Base-by-base conservation (phyloP, 495 filamentous ascomycete species). In the Penicillium dipodomyicola region DNA sequence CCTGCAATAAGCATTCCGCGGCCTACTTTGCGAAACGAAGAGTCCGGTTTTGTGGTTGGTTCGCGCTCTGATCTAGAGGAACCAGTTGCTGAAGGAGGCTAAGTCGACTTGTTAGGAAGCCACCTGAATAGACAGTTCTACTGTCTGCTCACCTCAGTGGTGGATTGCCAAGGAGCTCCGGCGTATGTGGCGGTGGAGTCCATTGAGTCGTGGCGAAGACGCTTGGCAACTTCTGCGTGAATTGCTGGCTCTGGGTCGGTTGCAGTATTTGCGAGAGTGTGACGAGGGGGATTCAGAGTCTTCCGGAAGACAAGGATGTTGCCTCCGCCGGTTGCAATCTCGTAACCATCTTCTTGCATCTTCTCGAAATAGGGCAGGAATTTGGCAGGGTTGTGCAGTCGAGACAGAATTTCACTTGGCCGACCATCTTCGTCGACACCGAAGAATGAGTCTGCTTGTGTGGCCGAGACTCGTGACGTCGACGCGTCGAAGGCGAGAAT, bases 281-380 rank as follows among this genome's bases (percentile, higher is more conserved):
- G 6, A 40, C 56, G 32, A 22, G 23, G 9, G 20, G 42, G 51
- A 10, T 72, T 72, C 14, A 73, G 67, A 12, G 79, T 69, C 62
- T 89, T 87, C 54, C 82, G 82, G 62, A 92, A 91, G 0, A 94
- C 82, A 17, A 92, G 77, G 8, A 92, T 77, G 64, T 92, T 82
- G 5, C 80, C 82, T 53, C 80, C 78, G 7, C 87, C 87, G 4
- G 85, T 85, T 10, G 87, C 82, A 53, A 92, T 88, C 50, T 89
- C 87, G 59, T 87, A 92, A 2, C 89, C 90, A 40, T 87, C 77
- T 11, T 76, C 68, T 59, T 86, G 77, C 57, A 94, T 80, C 15
- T 77, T 70, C 2, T 74, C 75, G 45, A 92, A 84, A 54, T 90
- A 80, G 0, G 87, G 81, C 33, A 91, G 75, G 67, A 92, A 94